These are phyloP conservation scores for Beauveria asiatica DNA, from an alignment of 2,329 filamentous ascomycete species.

Conservation along the genomic window DNA sequence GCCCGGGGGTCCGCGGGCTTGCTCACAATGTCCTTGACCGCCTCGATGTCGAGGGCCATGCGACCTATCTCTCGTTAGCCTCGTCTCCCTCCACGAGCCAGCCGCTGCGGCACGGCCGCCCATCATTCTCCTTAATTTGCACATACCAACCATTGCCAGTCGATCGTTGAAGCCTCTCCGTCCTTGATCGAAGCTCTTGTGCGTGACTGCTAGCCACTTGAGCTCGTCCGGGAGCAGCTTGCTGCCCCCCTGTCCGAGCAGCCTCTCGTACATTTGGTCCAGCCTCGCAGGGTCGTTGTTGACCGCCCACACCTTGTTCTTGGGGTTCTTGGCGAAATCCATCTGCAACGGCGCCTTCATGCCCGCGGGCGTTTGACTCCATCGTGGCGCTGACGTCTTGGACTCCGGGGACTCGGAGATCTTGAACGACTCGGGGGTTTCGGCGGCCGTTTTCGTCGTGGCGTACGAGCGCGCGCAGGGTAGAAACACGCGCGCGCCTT, in stretches of 20 bases:
- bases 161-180: slow-evolving; percentile 90
- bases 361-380: slow-evolving; percentile 59
- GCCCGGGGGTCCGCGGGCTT: slow-evolving; percentile 21
- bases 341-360: slow-evolving; percentile 64
- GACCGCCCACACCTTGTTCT: slow-evolving; percentile 51
- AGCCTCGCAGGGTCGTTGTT: slow-evolving; percentile 69
- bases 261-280: slow-evolving; percentile 66
- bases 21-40: slow-evolving; percentile 30
- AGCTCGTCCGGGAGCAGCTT: slow-evolving; percentile 76
- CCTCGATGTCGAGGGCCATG: slow-evolving; percentile 30
- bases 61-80: slow-evolving; percentile 15
- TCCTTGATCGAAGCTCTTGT: slow-evolving; percentile 97
- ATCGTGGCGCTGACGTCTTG: slow-evolving; percentile 42
- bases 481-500: background rate
- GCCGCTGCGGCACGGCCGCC: no score
- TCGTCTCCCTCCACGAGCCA: no score
- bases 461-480: slow-evolving; percentile 6
- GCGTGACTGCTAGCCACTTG: slow-evolving; percentile 94
- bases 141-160: slow-evolving; percentile 75
- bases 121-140: no score
- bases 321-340: slow-evolving; percentile 46
- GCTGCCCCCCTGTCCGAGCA: slow-evolving; percentile 67
- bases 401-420: slow-evolving; percentile 7
- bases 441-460: slow-evolving; percentile 6
- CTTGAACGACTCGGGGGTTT: slow-evolving; percentile 8